Base-by-base conservation (phyloP, 805 yeast species). In the Metschnikowia gelsemii region DNA sequence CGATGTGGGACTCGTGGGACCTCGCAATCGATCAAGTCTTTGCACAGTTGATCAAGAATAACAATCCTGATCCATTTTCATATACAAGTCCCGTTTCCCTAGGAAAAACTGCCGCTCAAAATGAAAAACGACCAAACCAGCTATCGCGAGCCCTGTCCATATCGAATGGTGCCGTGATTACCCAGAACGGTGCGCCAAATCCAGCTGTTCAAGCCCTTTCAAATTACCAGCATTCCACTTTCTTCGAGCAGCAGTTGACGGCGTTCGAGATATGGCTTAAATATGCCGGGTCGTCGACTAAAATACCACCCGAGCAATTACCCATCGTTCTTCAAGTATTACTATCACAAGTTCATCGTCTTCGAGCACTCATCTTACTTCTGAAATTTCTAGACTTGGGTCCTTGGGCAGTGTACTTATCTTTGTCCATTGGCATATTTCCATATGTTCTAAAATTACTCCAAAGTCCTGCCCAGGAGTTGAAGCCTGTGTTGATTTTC, bases 1-100 rank as follows among this genome's bases (percentile, higher is more conserved):
- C 95, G 4, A 82, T 93, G 87, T 93, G 99, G 99, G 93, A 88
- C 45, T 83, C 96, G 0, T 93, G 99, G 98, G 98, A 93, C 58
- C 70, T 93, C 48, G 97, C 99, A 0, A 83, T 93, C 29, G 98
- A 93, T 59, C 97, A 93, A 58, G 95, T 95, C 3, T 68, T 93
- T 32, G 79, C 87, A 2, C 89, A 84, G 54, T 62, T 84, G 30
- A 72, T 84, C 38, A 76, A 75, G 37, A 65, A 62, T 43, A 54
- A 61, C 18, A 63, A 64, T 5, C 57, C 61, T 2, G 49, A 54
- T n/a, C 64, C 40, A 2, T 40, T 27, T 18, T 18, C 64, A 35
- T 37, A 38, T 45, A 43, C 36, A 29, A 14, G 36, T 32, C 18
- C 44, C 8, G 32, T 24, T 20, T 31, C 24, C 5, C 45, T 26